Conservation (phyloP, 208 protist species). For the Trypanosoma theileri region DNA sequence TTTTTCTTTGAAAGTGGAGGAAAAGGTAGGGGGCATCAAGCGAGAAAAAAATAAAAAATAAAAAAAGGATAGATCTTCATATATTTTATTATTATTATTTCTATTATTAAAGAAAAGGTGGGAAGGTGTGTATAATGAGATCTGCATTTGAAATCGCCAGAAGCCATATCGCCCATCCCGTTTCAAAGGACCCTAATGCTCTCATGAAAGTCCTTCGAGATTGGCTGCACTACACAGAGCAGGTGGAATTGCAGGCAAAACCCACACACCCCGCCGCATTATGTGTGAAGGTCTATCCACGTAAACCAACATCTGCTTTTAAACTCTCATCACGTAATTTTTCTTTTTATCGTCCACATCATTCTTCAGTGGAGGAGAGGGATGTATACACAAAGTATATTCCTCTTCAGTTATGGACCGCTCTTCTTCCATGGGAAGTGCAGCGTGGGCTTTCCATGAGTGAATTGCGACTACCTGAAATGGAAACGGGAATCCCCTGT, state of each 20-base stretch:
- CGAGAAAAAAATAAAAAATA: background rate
- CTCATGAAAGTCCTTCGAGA: conserved; percentile 68
- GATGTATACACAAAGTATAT: conserved; percentile 33
- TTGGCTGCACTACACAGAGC: conserved; percentile 60
- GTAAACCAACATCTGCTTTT: background rate
- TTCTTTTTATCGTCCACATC: background rate
- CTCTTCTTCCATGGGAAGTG: conserved; percentile 86
- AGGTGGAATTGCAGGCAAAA: conserved; percentile 55
- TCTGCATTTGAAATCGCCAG: conserved; percentile 56
- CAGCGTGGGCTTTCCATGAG: conserved; percentile 79
- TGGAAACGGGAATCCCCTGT: no score
- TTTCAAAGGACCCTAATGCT: conserved; percentile 48
- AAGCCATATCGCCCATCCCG: conserved; percentile 53
- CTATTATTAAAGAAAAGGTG: conserved; percentile 1
- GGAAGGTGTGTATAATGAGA: conserved; percentile 11
- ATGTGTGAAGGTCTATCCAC: conserved; percentile 41
- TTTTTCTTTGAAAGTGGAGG: background rate
- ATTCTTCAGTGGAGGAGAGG: background rate
- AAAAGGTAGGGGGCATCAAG: background rate
- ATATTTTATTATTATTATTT: conserved; percentile 1
- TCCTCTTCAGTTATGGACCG: conserved; percentile 73
- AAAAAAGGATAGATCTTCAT: conserved; percentile 19
- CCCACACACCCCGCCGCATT: conserved; percentile 54
- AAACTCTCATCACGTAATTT: background rate
- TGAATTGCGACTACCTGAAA: conserved; percentile 32